phyloP scores from a whole-genome alignment of 1,284 basidiomycete genomes.

The Omphalotus olearius region DNA sequence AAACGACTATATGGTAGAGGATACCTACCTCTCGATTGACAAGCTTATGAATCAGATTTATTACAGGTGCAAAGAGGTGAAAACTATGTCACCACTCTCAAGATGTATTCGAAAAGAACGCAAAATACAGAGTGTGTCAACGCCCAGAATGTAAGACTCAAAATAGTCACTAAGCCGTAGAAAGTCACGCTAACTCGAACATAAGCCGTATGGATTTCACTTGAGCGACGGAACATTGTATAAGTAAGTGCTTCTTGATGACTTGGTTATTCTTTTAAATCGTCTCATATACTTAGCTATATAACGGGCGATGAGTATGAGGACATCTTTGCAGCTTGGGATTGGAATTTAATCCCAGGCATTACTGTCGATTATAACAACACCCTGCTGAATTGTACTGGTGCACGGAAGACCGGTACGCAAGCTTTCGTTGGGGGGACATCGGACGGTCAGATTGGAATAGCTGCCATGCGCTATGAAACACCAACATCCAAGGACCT shows the following conservation, averaged over 20 bases:
- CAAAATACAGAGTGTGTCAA: constrained; percentile 64
- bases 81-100: constrained; percentile 55
- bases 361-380: constrained; percentile 60
- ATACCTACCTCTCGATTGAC: too few species aligned
- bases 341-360: constrained; percentile 65
- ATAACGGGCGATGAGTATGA: constrained; percentile 62
- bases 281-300: constrained; percentile 35
- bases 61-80: constrained; percentile 52
- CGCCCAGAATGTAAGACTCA: constrained; percentile 44
- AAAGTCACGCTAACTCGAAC: neutral
- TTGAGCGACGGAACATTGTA: constrained; percentile 60
- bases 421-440: constrained; percentile 61
- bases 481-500: constrained; percentile 53
- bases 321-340: constrained; percentile 64
- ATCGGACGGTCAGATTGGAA: constrained; percentile 49
- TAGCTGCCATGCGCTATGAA: constrained; percentile 57
- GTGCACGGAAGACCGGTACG: constrained; percentile 37
- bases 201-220: constrained; percentile 59
- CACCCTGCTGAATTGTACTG: constrained; percentile 42
- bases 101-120: constrained; percentile 62
- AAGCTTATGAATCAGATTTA: neutral
- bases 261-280: too few species aligned
- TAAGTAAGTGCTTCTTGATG: neutral
- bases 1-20: constrained; percentile 63
- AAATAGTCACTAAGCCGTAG: neutral